Evolutionary conservation across 139 green algal species (phyloP).

Genomic region (Haematococcus lacustris): DNA sequence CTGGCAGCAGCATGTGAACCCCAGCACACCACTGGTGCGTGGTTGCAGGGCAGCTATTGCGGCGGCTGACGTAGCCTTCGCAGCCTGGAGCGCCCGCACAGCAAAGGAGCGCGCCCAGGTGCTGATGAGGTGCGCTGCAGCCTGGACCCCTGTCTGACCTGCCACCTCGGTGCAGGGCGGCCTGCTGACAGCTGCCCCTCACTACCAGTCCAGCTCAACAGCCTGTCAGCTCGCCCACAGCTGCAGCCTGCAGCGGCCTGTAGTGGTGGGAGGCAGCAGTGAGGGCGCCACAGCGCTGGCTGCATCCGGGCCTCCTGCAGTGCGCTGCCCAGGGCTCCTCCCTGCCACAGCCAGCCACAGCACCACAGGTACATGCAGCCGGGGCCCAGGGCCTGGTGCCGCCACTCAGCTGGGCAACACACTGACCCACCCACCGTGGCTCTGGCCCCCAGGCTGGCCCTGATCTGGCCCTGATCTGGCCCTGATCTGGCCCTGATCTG

Average conservation of each 20-base stretch:
- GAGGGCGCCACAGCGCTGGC: background rate
- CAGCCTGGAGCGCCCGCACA: constrained; percentile 42
- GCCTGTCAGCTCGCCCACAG: too few species aligned
- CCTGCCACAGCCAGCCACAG: background rate
- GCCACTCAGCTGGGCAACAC: background rate
- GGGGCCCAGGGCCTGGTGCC: background rate
- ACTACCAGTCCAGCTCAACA: too few species aligned
- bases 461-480: background rate
- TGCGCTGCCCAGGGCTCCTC: background rate
- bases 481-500: background rate
- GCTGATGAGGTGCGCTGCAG: constrained; percentile 43
- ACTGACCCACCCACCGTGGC: background rate
- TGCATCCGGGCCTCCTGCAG: background rate
- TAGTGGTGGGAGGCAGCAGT: background rate
- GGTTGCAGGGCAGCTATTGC: constrained; percentile 59
- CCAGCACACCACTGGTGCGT: too few species aligned
- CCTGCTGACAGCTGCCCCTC: background rate
- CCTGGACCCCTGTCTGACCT: background rate
- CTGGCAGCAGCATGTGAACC: too few species aligned
- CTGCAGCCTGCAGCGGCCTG: too few species aligned
- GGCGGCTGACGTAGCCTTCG: constrained; percentile 55
- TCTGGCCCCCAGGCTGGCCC: background rate
- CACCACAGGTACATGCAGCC: background rate
- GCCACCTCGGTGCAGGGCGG: background rate
- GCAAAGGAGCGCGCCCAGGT: constrained; percentile 56